Evolutionary conservation across 192 early-diverging fungal species (phyloP).

Genomic region (Coemansia sp.): DNA sequence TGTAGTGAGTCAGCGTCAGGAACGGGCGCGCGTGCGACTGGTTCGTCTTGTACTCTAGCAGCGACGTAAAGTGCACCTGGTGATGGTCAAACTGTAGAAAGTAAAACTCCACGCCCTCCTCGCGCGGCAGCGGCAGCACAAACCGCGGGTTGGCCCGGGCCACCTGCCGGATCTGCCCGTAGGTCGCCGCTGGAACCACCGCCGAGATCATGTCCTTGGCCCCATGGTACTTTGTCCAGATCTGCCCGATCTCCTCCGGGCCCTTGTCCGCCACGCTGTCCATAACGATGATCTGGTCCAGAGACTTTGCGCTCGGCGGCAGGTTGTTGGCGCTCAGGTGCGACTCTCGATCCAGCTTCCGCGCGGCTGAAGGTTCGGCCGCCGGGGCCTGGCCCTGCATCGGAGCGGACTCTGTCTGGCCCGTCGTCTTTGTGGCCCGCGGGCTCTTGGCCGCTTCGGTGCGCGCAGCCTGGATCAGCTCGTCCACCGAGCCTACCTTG

Average conservation of each 20-base stretch:
- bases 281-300: conserved; percentile 54
- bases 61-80: conserved; percentile 80
- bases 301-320: conserved; percentile 40
- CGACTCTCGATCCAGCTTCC: conserved; percentile 5
- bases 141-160: conserved; percentile 57
- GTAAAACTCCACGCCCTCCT: conserved; percentile 79
- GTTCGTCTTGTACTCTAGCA: conserved; percentile 86
- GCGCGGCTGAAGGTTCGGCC: background rate
- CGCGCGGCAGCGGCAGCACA: conserved; percentile 75
- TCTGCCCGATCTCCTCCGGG: conserved; percentile 45
- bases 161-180: conserved; percentile 50
- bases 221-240: conserved; percentile 76
- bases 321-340: conserved; percentile 5
- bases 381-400: too few relatives aligned
- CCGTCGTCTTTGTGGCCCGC: too few relatives aligned
- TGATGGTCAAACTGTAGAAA: conserved; percentile 79
- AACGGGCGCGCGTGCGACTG: conserved; percentile 68
- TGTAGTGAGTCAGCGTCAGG: conserved; percentile 83
- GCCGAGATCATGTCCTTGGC: conserved; percentile 57
- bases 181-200: conserved; percentile 56
- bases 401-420: too few relatives aligned
- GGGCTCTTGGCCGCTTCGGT: too few relatives aligned
- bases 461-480: conserved; percentile 25
- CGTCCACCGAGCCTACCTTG: conserved; percentile 25
- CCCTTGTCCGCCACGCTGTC: conserved; percentile 45